phyloP scores from a whole-genome alignment of 352 stramenopile species.

The Globisporangium paroecandrum region DNA sequence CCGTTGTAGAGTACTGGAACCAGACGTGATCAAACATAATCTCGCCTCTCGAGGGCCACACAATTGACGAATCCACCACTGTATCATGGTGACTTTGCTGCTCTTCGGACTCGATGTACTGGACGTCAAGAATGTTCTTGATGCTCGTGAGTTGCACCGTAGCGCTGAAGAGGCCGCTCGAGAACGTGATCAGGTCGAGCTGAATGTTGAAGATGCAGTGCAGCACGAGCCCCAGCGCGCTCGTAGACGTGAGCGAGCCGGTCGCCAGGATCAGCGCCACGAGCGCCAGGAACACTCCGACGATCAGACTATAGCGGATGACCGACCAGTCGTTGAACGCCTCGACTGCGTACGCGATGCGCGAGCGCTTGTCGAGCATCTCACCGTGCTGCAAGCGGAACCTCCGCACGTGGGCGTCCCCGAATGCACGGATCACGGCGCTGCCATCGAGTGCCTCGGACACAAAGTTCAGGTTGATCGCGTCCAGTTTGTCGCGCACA shows the following conservation, averaged over 20 bases:
- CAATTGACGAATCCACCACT: slow-evolving; percentile 6
- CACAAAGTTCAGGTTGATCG: slow-evolving; percentile 32
- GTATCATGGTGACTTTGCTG: slow-evolving; percentile 3
- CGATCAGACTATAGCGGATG: slow-evolving; percentile 32
- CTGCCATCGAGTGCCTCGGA: slow-evolving; percentile 38
- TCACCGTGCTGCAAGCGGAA: slow-evolving; percentile 27
- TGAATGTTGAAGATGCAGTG: slow-evolving; percentile 36
- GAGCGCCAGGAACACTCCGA: slow-evolving; percentile 31
- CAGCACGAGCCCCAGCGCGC: slow-evolving; percentile 28
- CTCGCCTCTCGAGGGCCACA: slow-evolving; percentile 67
- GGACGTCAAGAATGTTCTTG: slow-evolving; percentile 42
- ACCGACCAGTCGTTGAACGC: slow-evolving; percentile 32
- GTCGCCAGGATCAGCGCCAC: slow-evolving; percentile 29
- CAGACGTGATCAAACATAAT: slow-evolving; percentile 82
- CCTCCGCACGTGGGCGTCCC: slow-evolving; percentile 23
- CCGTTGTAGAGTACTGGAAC: slow-evolving; percentile 53
- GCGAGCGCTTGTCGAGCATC: slow-evolving; percentile 32
- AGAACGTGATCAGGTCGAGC: slow-evolving; percentile 33
- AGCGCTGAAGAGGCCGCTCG: slow-evolving; percentile 28
- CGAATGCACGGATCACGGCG: slow-evolving; percentile 38
- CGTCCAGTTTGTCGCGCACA: slow-evolving; percentile 27
- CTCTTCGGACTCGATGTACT: slow-evolving; percentile 53
- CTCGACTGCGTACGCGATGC: slow-evolving; percentile 28
- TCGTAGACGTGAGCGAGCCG: slow-evolving; percentile 21
- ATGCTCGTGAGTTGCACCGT: slow-evolving; percentile 38